Conservation (phyloP, 2,329 filamentous ascomycete genomes). For the Tolypocladium tropicale region DNA sequence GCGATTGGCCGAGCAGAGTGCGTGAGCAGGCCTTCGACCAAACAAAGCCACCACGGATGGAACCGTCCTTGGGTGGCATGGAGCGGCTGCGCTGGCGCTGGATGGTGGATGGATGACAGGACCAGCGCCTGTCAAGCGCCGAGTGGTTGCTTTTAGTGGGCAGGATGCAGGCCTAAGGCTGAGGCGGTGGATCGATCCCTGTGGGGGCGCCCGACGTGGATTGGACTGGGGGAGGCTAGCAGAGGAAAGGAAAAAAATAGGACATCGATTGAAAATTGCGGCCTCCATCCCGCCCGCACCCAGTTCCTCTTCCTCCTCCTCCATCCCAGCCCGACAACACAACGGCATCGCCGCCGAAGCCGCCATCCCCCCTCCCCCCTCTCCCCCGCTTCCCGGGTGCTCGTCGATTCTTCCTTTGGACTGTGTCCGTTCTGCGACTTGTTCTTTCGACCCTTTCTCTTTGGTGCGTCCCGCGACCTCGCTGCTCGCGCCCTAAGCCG, state of each 20-base stretch:
- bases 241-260: slow-evolving; percentile 15
- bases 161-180: not conserved
- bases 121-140: not conserved
- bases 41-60: not conserved
- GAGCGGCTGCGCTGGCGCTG: no score
- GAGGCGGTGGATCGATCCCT: not conserved
- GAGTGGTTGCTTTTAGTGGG: not conserved
- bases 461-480: not conserved
- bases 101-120: no score
- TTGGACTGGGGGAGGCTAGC: not conserved
- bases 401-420: slow-evolving; percentile 5
- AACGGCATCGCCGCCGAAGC: slow-evolving; percentile 16
- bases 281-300: slow-evolving; percentile 11
- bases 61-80: not conserved
- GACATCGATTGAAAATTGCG: slow-evolving; percentile 2
- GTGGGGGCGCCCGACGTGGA: not conserved
- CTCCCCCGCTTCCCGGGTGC: slow-evolving; percentile 7
- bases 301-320: slow-evolving; percentile 13
- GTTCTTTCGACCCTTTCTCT: slow-evolving; percentile 2
- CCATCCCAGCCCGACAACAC: slow-evolving; percentile 15
- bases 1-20: no score
- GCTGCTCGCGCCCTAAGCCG: not conserved
- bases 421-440: slow-evolving; percentile 5
- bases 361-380: slow-evolving; percentile 12
- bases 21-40: not conserved